A percentile compares a stretch with the other conserved stretches of the same genome.
phyloP scores from a whole-genome alignment of 2,329 filamentous ascomycete species.

The Phyllachora maydis region DNA sequence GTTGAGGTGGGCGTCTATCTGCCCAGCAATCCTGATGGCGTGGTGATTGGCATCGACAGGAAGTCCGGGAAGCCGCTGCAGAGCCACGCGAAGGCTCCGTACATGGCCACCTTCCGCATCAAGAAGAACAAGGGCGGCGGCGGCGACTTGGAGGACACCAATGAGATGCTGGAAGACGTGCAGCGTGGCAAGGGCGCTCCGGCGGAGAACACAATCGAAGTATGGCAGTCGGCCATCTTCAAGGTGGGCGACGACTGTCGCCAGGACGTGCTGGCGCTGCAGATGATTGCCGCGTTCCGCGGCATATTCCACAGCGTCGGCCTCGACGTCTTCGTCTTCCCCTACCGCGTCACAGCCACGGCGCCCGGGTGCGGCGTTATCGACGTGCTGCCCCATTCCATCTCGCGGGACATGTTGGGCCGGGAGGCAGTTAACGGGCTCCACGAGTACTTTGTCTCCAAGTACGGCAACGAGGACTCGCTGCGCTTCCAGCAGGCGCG shows the following conservation, averaged over 20 bases:
- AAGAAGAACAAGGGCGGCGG: constrained; percentile 46
- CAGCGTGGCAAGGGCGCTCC: constrained; percentile 14
- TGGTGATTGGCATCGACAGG: constrained; percentile 92
- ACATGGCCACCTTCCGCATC: constrained; percentile 97
- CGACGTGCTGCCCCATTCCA: constrained; percentile 91
- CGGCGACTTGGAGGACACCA: constrained; percentile 20
- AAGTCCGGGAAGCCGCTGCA: constrained; percentile 96
- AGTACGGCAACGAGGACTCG: constrained; percentile 92
- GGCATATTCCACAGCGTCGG: constrained; percentile 93
- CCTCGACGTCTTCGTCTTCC: constrained; percentile 90
- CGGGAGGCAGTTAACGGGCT: constrained; percentile 94
- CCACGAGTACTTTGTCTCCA: constrained; percentile 94
- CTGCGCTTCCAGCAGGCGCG: constrained; percentile 87
- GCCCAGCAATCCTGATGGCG: constrained; percentile 88
- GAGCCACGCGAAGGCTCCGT: constrained; percentile 94
- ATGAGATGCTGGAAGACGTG: constrained; percentile 27
- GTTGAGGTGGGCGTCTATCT: constrained; percentile 95
- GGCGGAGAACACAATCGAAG: constrained; percentile 49
- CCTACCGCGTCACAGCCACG: constrained; percentile 91
- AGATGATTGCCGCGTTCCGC: constrained; percentile 95
- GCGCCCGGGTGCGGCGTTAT: constrained; percentile 96
- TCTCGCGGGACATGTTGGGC: constrained; percentile 95
- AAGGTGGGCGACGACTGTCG: constrained; percentile 98
- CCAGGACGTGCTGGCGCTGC: constrained; percentile 86
- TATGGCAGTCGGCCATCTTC: constrained; percentile 99